phyloP scores from a whole-genome alignment of 176 grass and related monocot species.

The Rhynchospora tenuis region DNA sequence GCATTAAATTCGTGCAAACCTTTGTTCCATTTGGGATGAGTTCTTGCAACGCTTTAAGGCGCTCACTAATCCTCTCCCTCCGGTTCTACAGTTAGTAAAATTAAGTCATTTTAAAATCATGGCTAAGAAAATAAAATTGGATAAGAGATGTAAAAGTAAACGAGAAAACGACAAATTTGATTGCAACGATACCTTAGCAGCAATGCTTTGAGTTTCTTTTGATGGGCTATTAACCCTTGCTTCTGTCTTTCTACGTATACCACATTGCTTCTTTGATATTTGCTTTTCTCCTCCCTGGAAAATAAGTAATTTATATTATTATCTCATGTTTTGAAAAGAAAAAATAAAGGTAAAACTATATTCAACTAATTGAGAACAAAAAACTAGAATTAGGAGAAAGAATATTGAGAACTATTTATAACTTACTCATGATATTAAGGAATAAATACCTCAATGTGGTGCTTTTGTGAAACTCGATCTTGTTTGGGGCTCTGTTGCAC shows the following conservation, averaged over 20 bases:
- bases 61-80: slow-evolving; percentile 52
- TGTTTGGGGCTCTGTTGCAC: slow-evolving; percentile 6
- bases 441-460: neutral
- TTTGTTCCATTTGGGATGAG: slow-evolving; percentile 61
- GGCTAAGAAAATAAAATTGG: neutral
- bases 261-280: slow-evolving; percentile 28
- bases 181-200: slow-evolving; percentile 11
- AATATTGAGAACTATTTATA: neutral
- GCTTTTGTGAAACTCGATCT: neutral
- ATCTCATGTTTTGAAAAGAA: neutral
- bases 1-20: slow-evolving; percentile 4
- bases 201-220: slow-evolving; percentile 22
- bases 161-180: neutral
- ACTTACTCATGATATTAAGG: neutral
- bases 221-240: neutral
- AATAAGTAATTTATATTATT: neutral
- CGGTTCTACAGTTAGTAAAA: slow-evolving; percentile 31
- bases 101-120: neutral
- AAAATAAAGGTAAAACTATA: neutral
- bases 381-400: neutral
- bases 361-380: neutral
- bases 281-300: slow-evolving; percentile 15
- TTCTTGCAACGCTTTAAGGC: slow-evolving; percentile 54
- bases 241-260: slow-evolving; percentile 5
- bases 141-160: neutral